Evolutionary conservation across 257 asterid genomes (phyloP).

Genomic region (Eucommia ulmoides): DNA sequence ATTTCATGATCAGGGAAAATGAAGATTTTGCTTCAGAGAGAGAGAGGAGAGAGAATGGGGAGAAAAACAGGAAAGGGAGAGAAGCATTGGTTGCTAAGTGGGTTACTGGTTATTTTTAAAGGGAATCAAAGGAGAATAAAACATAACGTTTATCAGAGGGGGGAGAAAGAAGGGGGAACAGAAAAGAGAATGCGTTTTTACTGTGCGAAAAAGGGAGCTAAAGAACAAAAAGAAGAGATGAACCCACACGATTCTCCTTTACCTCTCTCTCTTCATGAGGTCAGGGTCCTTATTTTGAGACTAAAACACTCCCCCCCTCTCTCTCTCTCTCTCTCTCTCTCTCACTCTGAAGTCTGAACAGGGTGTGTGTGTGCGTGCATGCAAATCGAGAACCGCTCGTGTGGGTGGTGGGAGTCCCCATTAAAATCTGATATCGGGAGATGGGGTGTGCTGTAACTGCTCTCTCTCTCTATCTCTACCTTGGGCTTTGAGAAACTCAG

Average conservation of each 20-base stretch:
- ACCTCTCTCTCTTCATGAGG: conserved; percentile 3
- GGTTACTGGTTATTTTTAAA: not conserved
- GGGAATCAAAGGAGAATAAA: too few species aligned
- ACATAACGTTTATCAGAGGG: not conserved
- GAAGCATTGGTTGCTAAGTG: not conserved
- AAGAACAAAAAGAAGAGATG: conserved; percentile 1
- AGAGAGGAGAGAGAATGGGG: conserved; percentile 2
- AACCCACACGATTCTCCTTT: conserved; percentile 14
- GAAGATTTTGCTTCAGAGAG: not conserved
- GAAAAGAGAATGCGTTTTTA: not conserved
- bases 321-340: not conserved
- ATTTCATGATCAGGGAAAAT: not conserved
- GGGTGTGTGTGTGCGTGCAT: conserved; percentile 7
- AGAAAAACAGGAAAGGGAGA: not conserved
- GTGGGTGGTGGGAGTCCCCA: conserved; percentile 22
- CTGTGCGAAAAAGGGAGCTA: not conserved
- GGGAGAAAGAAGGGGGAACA: not conserved
- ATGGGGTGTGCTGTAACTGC: too few species aligned
- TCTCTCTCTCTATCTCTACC: too few species aligned
- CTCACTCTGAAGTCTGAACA: not conserved
- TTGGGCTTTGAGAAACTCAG: too few species aligned
- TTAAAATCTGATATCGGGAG: too few species aligned
- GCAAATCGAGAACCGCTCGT: conserved; percentile 24
- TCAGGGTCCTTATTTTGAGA: conserved; percentile 5
- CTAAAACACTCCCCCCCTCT: not conserved